Base-by-base conservation (phyloP, 176 grass and related monocot species). In the Aechmea fasciata region DNA sequence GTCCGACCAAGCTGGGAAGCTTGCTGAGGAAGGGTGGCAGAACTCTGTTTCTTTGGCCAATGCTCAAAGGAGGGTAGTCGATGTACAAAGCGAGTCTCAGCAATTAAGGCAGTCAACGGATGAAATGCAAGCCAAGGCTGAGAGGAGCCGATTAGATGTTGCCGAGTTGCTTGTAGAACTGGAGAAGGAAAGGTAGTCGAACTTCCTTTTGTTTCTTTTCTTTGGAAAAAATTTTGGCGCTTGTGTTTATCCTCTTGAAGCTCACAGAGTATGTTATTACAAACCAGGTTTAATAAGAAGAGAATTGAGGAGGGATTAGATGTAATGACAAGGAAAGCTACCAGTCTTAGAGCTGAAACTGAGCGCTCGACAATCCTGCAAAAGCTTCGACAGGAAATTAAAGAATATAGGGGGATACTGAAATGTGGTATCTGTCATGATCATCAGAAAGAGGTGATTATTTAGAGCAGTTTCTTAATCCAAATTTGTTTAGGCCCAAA, bases 371-470 rank as follows among this genome's bases (percentile, higher is more conserved):
- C 76, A 47, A 55, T 89, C 53, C 63, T 99, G 71, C 80, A 92
- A 50, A 90, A 90, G 70, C 75, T 99, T 81, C 72, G 74, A 13
- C 87, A 94, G 50, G 90, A 94, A 75, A 75, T 83, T 52, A 80
- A 48, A 47, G 95, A 88, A 72, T 88, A 93, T 48, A 89, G 89
- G 62, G 93, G 84, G 54, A 92, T 92, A 71, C 51, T 97, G 4
- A 99, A 90, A 82, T 99, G 95, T 63, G 78, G 84, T 74, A 52
- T 90, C 52, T 90, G 90, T 50, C 84, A 50, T 15, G 84, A 94
- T 49, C 64, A 55, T 50, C 94, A 90, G 75, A 90, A 93, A 79
- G 84, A 93, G 89, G 89, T 99, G 88, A 73, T 68, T 66, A 57
- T 59, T 69, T 49, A 57, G 53, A 77, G 15, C 72, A 69, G n/a